Conservation (phyloP, 2,329 filamentous ascomycete genomes). For the Apiospora arundinis region DNA sequence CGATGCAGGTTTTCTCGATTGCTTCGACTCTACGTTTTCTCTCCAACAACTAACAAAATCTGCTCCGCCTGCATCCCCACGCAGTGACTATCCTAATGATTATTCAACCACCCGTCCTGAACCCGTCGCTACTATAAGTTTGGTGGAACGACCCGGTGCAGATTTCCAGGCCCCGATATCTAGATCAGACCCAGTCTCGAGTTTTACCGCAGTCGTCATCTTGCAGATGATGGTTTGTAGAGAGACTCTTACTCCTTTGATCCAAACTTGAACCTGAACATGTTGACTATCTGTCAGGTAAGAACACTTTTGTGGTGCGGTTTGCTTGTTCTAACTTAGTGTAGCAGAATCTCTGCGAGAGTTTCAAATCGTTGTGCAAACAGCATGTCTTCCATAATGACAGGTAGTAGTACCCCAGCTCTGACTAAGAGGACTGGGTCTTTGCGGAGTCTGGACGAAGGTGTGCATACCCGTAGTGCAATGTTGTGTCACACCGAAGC, state of each 20-base stretch:
- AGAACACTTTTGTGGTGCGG: background rate
- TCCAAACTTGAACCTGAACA: no score
- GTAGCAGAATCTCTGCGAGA: conserved; percentile 9
- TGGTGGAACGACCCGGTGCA: no score
- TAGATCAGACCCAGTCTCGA: background rate
- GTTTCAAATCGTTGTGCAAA: conserved; percentile 1
- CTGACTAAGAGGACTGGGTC: background rate
- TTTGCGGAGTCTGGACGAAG: conserved; percentile 15
- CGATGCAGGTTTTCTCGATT: no score
- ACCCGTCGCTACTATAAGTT: no score
- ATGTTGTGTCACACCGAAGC: no score
- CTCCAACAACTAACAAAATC: no score
- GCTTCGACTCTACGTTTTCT: no score
- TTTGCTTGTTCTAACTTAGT: background rate
- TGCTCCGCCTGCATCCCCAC: no score
- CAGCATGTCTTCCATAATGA: conserved; percentile 6
- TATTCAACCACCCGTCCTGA: no score
- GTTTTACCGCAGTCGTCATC: background rate
- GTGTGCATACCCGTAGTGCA: background rate
- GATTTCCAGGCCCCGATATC: background rate
- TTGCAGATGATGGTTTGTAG: conserved; percentile 32
- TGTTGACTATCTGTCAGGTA: no score
- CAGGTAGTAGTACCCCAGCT: background rate
- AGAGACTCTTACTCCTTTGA: conserved; percentile 32
- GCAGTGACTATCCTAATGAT: no score